Evolutionary conservation across 768 basidiomycete species (phyloP).

Genomic region (Boletus edulis): DNA sequence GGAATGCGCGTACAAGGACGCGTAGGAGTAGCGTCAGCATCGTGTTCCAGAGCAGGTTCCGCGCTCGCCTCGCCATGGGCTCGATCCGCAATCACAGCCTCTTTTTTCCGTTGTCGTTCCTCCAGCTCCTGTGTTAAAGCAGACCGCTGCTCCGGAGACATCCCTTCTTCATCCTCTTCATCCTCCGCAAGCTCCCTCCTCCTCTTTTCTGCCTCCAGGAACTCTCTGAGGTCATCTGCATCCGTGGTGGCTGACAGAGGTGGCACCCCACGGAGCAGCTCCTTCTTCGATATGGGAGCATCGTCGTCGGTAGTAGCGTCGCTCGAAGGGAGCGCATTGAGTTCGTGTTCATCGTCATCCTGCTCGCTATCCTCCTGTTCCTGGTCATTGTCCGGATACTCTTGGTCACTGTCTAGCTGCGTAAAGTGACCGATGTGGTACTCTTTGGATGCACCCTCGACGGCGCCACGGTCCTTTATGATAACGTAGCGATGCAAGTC

Average conservation of each 20-base stretch:
- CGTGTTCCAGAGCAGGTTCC: not conserved
- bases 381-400: conserved; percentile 36
- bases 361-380: conserved; percentile 48
- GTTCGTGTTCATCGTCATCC: conserved; percentile 56
- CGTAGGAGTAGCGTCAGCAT: conserved; percentile 17
- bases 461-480: conserved; percentile 68
- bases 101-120: conserved; percentile 8
- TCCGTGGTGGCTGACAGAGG: conserved; percentile 48
- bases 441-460: conserved; percentile 41
- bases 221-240: conserved; percentile 62
- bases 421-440: conserved; percentile 54
- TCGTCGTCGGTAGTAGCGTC: conserved; percentile 26
- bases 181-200: conserved; percentile 42
- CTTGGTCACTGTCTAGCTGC: conserved; percentile 37
- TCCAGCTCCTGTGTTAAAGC: conserved; percentile 16
- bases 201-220: conserved; percentile 59
- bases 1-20: conserved; percentile 4
- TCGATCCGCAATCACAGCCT: conserved; percentile 4
- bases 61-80: conserved; percentile 3
- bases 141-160: conserved; percentile 18
- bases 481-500: conserved; percentile 61
- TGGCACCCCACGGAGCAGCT: conserved; percentile 37
- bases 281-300: conserved; percentile 31
- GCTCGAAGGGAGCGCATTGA: conserved; percentile 48
- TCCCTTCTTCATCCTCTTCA: conserved; percentile 25